phyloP scores from a whole-genome alignment of 768 basidiomycete species.

The Rhodotorula toruloides region DNA sequence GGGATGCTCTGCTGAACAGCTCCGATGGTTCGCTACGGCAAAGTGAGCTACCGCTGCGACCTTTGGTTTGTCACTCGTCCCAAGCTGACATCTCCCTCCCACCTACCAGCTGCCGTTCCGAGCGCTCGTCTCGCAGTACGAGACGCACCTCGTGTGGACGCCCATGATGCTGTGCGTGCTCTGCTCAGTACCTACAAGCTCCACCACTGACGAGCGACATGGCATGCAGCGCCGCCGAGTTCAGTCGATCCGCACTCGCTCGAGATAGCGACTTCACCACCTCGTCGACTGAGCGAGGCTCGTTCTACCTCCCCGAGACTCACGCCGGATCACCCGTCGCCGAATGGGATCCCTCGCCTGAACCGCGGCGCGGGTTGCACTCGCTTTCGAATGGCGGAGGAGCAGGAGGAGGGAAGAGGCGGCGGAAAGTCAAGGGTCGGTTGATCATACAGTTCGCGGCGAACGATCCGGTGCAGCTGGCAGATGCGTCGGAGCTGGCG shows the following conservation, averaged over 20 bases:
- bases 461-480: conserved; percentile 48
- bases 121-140: conserved; percentile 50
- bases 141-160: conserved; percentile 52
- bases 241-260: conserved; percentile 50
- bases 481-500: conserved; percentile 51
- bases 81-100: too few relatives aligned
- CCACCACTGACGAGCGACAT: not conserved
- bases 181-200: not conserved
- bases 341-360: conserved; percentile 13
- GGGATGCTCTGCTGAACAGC: too few relatives aligned
- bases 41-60: conserved; percentile 42
- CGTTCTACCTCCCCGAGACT: conserved; percentile 47
- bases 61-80: too few relatives aligned
- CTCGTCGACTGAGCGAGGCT: conserved; percentile 48
- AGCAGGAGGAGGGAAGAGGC: conserved; percentile 18
- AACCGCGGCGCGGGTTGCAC: conserved; percentile 10
- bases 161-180: conserved; percentile 49
- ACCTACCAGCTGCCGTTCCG: conserved; percentile 53
- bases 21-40: conserved; percentile 33
- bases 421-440: conserved; percentile 46
- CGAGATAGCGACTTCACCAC: conserved; percentile 51
- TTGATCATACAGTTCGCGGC: conserved; percentile 53
- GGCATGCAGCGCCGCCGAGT: conserved; percentile 47
- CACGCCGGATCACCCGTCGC: conserved; percentile 2
- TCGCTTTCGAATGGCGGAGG: not conserved